Evolutionary conservation across 257 asterid species (phyloP).

Genomic region (Penstemon davidsonii): DNA sequence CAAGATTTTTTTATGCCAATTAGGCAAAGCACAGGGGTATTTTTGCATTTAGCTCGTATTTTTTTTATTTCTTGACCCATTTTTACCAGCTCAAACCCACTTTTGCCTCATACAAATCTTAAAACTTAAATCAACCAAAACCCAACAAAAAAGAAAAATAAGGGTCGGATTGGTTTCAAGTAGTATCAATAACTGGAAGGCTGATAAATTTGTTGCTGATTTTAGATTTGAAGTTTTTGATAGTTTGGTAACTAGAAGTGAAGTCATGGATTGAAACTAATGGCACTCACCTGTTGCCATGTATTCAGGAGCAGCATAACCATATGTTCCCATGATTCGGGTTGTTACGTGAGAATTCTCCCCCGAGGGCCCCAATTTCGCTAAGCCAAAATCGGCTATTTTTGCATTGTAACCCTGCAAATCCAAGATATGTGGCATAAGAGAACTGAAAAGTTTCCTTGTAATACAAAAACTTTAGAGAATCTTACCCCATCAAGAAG

Average conservation of each 20-base stretch:
- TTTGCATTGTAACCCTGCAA: slow-evolving; percentile 54
- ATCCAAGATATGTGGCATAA: slow-evolving; percentile 20
- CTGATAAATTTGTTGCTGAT: no score
- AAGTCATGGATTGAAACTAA: neutral
- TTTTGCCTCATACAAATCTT: neutral
- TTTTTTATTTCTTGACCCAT: no score
- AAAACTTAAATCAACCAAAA: neutral
- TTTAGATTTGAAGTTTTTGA: neutral
- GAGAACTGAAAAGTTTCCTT: slow-evolving; percentile 2
- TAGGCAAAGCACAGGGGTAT: no score
- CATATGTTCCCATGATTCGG: slow-evolving; percentile 54
- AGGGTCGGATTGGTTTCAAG: neutral
- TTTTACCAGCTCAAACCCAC: no score
- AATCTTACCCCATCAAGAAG: slow-evolving; percentile 58
- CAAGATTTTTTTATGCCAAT: no score
- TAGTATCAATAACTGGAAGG: neutral
- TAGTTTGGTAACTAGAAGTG: neutral
- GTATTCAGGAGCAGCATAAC: slow-evolving; percentile 68
- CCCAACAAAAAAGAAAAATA: neutral
- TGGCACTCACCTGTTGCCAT: slow-evolving; percentile 46
- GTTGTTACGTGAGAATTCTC: slow-evolving; percentile 62
- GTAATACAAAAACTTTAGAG: neutral
- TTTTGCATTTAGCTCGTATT: no score
- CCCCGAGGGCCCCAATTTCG: slow-evolving; percentile 54
- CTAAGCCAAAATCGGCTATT: slow-evolving; percentile 60